These are phyloP conservation scores for Capillidium rhysosporum DNA, from an alignment of 371 early-diverging fungal genomes.

Conservation along the genomic window DNA sequence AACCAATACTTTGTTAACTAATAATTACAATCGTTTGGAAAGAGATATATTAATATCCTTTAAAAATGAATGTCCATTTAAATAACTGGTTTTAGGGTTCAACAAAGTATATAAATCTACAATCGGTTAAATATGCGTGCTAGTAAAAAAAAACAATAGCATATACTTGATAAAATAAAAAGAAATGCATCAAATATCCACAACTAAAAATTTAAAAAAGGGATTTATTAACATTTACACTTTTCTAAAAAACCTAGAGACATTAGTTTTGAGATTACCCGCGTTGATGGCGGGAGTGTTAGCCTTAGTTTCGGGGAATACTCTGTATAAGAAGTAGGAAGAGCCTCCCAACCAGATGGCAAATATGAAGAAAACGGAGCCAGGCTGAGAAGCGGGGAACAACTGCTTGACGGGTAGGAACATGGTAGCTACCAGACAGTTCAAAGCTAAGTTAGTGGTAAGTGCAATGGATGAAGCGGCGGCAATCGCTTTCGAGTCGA, in stretches of 20 bases:
- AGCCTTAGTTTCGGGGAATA: constrained; percentile 73
- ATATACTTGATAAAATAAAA: too few relatives aligned
- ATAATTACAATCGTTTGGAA: too few relatives aligned
- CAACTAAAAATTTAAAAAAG: too few relatives aligned
- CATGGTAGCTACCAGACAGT: constrained; percentile 41
- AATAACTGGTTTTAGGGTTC: too few relatives aligned
- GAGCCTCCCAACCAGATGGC: constrained; percentile 17
- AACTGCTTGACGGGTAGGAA: constrained; percentile 40
- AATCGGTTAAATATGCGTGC: too few relatives aligned
- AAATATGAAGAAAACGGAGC: neutral
- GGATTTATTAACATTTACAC: too few relatives aligned
- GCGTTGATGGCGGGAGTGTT: constrained; percentile 10
- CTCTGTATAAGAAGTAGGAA: constrained; percentile 22
- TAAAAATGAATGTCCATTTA: too few relatives aligned
- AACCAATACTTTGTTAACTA: too few relatives aligned
- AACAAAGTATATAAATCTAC: too few relatives aligned
- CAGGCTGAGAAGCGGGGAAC: constrained; percentile 20
- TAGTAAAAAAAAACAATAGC: too few relatives aligned
- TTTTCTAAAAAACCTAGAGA: neutral
- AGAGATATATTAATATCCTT: too few relatives aligned
- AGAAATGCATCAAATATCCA: too few relatives aligned
- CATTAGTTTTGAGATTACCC: neutral
- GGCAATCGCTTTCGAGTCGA: constrained; percentile 42
- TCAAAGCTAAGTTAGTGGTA: constrained; percentile 47
- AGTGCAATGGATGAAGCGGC: constrained; percentile 50